Evolutionary conservation across 2,329 filamentous ascomycete genomes (phyloP).

Genomic region (Curvularia hawaiiensis): DNA sequence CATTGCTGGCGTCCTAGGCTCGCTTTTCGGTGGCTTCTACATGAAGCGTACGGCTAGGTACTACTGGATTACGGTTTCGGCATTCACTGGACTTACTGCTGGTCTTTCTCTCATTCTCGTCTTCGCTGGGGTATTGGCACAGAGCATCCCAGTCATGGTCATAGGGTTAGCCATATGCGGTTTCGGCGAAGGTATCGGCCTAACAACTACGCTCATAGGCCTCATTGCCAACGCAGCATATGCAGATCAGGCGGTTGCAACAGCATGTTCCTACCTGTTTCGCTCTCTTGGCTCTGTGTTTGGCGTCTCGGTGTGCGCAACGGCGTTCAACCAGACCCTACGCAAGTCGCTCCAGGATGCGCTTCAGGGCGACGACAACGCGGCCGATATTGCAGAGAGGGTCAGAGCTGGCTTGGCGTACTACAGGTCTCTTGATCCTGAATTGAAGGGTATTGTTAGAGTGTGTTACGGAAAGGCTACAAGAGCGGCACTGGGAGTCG

Average conservation of each 20-base stretch:
- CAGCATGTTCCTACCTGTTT: constrained; percentile 82
- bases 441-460: constrained; percentile 63
- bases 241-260: constrained; percentile 74
- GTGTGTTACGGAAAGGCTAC: constrained; percentile 68
- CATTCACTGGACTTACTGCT: constrained; percentile 60
- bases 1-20: constrained; percentile 65
- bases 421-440: constrained; percentile 67
- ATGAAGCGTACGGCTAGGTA: constrained; percentile 75
- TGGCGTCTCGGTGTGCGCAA: constrained; percentile 72
- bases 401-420: constrained; percentile 74
- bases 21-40: constrained; percentile 66
- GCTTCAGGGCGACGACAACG: constrained; percentile 63
- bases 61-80: constrained; percentile 68
- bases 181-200: constrained; percentile 63
- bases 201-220: constrained; percentile 74
- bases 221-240: constrained; percentile 71
- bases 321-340: constrained; percentile 72
- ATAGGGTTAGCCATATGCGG: constrained; percentile 61
- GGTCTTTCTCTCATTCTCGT: constrained; percentile 63
- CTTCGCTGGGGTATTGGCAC: constrained; percentile 59
- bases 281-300: constrained; percentile 71
- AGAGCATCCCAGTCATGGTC: constrained; percentile 60
- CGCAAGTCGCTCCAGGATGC: constrained; percentile 60
- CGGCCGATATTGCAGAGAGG: constrained; percentile 68
- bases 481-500: constrained; percentile 57